phyloP scores from a whole-genome alignment of 2,329 filamentous ascomycete species.

The Neofusicoccum umdonicola region DNA sequence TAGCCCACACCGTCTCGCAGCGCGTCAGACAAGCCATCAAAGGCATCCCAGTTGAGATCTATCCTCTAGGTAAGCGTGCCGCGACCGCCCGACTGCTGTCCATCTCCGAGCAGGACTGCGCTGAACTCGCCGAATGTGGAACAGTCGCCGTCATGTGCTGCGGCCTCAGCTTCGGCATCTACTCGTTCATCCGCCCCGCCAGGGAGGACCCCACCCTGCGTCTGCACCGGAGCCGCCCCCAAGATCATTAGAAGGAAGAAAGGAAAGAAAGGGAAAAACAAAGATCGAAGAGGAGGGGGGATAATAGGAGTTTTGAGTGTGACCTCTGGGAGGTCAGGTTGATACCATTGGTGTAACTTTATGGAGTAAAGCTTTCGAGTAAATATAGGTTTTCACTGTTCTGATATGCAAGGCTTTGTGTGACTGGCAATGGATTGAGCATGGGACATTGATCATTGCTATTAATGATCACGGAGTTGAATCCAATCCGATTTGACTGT shows the following conservation, averaged over 20 bases:
- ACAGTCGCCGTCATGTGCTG: conserved; percentile 10
- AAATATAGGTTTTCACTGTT: no score
- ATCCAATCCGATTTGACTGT: no score
- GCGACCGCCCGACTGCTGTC: no score
- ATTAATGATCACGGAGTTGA: no score
- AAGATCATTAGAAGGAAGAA: neutral
- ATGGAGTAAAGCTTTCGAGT: no score
- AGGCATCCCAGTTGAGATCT: conserved; percentile 13
- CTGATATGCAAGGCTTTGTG: no score
- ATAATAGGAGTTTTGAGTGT: no score
- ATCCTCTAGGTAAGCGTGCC: conserved; percentile 8
- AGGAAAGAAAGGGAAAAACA: neutral
- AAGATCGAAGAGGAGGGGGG: neutral
- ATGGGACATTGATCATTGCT: no score
- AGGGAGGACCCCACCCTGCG: conserved; percentile 1
- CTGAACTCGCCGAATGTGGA: conserved; percentile 2
- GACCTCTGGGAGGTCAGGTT: no score
- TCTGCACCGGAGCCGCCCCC: neutral
- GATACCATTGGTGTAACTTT: no score
- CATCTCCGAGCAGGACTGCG: neutral
- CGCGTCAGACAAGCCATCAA: neutral
- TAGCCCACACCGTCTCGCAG: conserved; percentile 12
- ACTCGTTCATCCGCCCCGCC: conserved; percentile 12
- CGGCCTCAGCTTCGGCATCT: conserved; percentile 9
- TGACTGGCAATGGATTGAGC: no score